Percentiles rank a stretch among this genome's conserved stretches.
phyloP scores from a whole-genome alignment of 2,329 filamentous ascomycete species.

The Aspergillus fijiensis region DNA sequence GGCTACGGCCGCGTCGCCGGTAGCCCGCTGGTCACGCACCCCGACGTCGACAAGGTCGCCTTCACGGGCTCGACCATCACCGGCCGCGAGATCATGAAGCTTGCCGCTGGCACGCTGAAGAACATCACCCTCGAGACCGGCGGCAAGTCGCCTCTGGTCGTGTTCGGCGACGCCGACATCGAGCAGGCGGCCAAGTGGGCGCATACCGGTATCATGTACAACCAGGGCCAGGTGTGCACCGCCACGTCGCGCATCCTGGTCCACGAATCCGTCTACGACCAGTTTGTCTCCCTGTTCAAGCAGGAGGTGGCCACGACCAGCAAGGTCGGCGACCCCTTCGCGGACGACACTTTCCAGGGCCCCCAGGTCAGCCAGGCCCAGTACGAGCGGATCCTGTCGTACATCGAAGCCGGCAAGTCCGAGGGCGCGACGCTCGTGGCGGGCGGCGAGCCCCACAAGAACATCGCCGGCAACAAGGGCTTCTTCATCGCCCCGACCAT shows the following conservation, averaged over 20 bases:
- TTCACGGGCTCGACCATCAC: conserved; percentile 37
- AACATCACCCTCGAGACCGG: conserved; percentile 50
- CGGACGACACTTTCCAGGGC: conserved; percentile 39
- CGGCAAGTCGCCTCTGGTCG: conserved; percentile 64
- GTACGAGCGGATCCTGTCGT: conserved; percentile 59
- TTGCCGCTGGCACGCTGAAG: conserved; percentile 36
- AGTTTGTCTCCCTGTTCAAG: conserved; percentile 35
- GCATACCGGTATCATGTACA: conserved; percentile 54
- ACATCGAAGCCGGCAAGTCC: conserved; percentile 66
- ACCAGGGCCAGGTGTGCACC: conserved; percentile 38
- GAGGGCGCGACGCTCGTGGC: conserved; percentile 67
- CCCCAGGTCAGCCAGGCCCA: conserved; percentile 39
- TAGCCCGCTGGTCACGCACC: conserved; percentile 31
- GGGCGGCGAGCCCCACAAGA: conserved; percentile 61
- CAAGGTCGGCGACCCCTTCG: conserved; percentile 39
- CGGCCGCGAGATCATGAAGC: conserved; percentile 38
- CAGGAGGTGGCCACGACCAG: conserved; percentile 32
- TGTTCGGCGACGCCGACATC: conserved; percentile 66
- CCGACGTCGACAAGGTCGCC: conserved; percentile 37
- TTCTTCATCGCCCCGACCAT: conserved; percentile 64
- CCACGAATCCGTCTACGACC: conserved; percentile 48
- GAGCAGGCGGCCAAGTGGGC: conserved; percentile 70
- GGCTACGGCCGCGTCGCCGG: conserved; percentile 33
- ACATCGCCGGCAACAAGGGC: conserved; percentile 57
- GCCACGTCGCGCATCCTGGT: conserved; percentile 54